phyloP scores from a whole-genome alignment of 2,329 filamentous ascomycete species.

The Neonectria hederae region DNA sequence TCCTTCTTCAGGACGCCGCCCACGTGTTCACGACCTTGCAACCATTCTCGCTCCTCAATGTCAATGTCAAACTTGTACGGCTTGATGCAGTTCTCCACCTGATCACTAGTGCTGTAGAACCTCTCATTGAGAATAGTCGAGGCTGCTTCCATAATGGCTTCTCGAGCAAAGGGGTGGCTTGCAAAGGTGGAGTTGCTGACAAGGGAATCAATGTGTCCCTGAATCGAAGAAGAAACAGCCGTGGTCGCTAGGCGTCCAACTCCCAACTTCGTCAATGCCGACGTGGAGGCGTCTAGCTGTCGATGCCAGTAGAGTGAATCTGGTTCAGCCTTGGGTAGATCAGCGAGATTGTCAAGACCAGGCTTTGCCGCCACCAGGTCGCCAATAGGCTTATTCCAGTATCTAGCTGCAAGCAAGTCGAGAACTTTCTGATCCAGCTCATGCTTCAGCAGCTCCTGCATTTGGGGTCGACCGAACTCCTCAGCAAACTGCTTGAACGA shows the following conservation, averaged over 20 bases:
- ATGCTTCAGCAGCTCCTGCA: conserved; percentile 87
- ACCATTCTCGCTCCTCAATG: conserved; percentile 90
- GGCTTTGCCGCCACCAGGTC: conserved; percentile 74
- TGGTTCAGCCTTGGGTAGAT: conserved; percentile 85
- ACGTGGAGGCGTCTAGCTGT: conserved; percentile 91
- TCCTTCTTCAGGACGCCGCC: conserved; percentile 85
- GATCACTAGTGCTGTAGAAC: conserved; percentile 96
- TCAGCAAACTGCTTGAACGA: conserved; percentile 95
- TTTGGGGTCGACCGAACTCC: conserved; percentile 87
- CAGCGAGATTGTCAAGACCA: conserved; percentile 77
- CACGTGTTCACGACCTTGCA: conserved; percentile 84
- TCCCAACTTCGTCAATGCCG: conserved; percentile 90
- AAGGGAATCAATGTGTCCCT: conserved; percentile 82
- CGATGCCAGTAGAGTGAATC: conserved; percentile 92
- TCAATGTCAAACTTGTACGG: conserved; percentile 99
- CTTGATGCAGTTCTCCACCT: conserved; percentile 99
- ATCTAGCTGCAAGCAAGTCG: conserved; percentile 89
- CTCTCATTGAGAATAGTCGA: conserved; percentile 91
- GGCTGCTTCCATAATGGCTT: conserved; percentile 92
- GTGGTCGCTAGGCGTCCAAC: conserved; percentile 93
- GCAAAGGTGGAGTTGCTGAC: conserved; percentile 85
- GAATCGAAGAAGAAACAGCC: conserved; percentile 88
- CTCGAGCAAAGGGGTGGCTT: conserved; percentile 88
- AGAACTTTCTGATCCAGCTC: conserved; percentile 95
- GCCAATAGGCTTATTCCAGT: conserved; percentile 97